phyloP scores from a whole-genome alignment of 2,329 filamentous ascomycete species.

The Clarireedia paspali region DNA sequence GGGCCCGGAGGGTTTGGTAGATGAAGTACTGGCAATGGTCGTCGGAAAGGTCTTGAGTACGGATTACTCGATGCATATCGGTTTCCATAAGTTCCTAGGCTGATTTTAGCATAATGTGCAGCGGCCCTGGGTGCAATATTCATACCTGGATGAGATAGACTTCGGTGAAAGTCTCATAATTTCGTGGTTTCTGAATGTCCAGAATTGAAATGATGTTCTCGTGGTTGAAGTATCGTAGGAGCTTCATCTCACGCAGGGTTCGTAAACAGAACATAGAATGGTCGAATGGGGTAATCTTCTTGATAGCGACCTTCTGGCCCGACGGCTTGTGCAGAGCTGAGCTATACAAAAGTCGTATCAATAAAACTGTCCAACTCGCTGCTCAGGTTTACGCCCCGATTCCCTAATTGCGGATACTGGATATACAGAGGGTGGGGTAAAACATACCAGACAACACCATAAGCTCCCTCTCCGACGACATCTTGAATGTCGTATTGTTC shows the following conservation, averaged over 20 bases:
- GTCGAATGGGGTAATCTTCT: conserved; percentile 99
- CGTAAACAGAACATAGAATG: conserved; percentile 98
- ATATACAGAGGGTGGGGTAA: neutral
- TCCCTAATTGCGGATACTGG: no score
- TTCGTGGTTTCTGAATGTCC: conserved; percentile 96
- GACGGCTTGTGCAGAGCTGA: conserved; percentile 98
- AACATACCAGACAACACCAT: conserved; percentile 89
- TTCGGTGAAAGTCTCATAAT: conserved; percentile 93
- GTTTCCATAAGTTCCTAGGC: conserved; percentile 94
- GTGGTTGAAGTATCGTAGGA: conserved; percentile 97
- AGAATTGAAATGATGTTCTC: conserved; percentile 99
- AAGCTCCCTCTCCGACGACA: conserved; percentile 96
- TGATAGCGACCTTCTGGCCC: conserved; percentile 97
- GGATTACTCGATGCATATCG: conserved; percentile 98
- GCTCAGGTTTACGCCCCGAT: no score
- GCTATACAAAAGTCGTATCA: conserved; percentile 38
- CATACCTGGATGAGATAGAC: conserved; percentile 95
- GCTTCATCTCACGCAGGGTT: conserved; percentile 98
- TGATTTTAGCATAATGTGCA: conserved; percentile 11
- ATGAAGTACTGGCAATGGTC: conserved; percentile 99
- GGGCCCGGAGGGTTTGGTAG: conserved; percentile 93
- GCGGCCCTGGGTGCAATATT: neutral
- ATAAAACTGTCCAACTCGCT: neutral
- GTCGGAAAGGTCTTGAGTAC: conserved; percentile 95
- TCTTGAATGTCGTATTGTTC: conserved; percentile 99